A percentile compares a stretch with the other conserved stretches of the same genome.
These are phyloP conservation scores for Termitomyces sp. DNA, from an alignment of 768 basidiomycete genomes.

Conservation along the genomic window DNA sequence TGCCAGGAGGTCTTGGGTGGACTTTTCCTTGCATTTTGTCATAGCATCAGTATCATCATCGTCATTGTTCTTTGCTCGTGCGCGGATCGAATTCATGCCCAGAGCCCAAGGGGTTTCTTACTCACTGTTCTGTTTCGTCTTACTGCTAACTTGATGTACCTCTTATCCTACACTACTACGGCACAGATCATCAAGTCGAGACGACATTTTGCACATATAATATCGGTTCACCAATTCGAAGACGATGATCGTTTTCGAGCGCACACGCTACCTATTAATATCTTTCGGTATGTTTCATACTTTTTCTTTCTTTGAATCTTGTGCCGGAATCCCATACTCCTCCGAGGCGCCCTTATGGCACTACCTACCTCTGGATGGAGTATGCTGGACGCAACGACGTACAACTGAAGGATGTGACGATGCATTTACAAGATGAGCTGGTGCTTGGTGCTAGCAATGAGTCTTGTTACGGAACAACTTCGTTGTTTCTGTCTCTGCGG, in stretches of 20 bases:
- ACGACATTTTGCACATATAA: not conserved
- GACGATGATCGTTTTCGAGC: not conserved
- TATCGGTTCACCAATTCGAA: not conserved
- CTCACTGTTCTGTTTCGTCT: not conserved
- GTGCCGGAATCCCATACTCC: constrained; percentile 12
- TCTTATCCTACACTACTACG: not conserved
- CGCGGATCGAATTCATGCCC: not conserved
- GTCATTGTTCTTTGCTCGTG: not conserved
- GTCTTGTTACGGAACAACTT: constrained; percentile 15
- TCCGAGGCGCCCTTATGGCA: constrained; percentile 18
- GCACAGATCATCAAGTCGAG: constrained; percentile 1
- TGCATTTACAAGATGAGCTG: constrained; percentile 17
- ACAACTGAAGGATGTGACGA: constrained; percentile 11
- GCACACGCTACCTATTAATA: too few relatives aligned
- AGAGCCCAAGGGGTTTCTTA: not conserved
- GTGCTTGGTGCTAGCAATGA: constrained; percentile 4
- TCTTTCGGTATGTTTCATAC: not conserved
- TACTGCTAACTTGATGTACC: constrained; percentile 1
- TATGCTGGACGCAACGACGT: constrained; percentile 6
- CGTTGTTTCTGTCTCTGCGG: not conserved
- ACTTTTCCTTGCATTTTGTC: not conserved
- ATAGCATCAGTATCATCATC: not conserved
- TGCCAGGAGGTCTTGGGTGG: not conserved
- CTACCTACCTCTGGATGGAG: constrained; percentile 16
- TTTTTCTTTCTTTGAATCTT: not conserved